Conservation (phyloP, 768 basidiomycete species). For the Tylopilus intermedius region DNA sequence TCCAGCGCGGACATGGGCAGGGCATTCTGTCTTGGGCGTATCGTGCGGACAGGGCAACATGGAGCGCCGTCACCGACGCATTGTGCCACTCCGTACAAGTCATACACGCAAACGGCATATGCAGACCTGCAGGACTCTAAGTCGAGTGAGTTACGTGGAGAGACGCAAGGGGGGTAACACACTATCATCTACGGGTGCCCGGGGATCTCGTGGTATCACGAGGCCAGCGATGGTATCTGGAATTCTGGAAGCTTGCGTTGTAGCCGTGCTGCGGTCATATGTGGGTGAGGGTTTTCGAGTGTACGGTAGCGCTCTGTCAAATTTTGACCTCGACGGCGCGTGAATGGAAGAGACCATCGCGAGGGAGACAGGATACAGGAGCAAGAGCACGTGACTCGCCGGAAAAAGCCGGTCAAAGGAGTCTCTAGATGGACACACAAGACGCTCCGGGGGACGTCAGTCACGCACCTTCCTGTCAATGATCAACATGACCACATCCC, state of each 20-base stretch:
- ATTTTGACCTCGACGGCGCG: conserved; percentile 47
- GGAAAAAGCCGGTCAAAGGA: too few relatives aligned
- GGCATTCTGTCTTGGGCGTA: conserved; percentile 60
- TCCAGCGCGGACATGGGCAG: conserved; percentile 22
- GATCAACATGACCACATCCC: too few relatives aligned
- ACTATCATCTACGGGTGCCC: conserved; percentile 58
- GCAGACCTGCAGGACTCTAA: conserved; percentile 94
- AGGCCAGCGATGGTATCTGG: conserved; percentile 22
- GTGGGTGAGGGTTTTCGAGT: conserved; percentile 39
- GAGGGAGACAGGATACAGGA: too few relatives aligned
- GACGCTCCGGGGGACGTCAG: too few relatives aligned
- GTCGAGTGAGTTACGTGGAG: neutral
- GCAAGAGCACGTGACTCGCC: too few relatives aligned
- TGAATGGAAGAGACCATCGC: neutral
- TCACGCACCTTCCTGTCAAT: too few relatives aligned
- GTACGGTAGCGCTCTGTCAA: conserved; percentile 50
- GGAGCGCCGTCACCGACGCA: conserved; percentile 41
- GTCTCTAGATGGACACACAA: too few relatives aligned
- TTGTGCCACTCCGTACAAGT: conserved; percentile 45
- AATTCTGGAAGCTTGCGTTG: neutral
- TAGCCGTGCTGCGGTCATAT: too few relatives aligned
- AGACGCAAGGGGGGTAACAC: neutral
- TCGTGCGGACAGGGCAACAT: conserved; percentile 42
- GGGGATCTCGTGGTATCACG: conserved; percentile 58
- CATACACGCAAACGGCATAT: conserved; percentile 86